Conservation (phyloP, 495 filamentous ascomycete species). For the Halenospora varia region DNA sequence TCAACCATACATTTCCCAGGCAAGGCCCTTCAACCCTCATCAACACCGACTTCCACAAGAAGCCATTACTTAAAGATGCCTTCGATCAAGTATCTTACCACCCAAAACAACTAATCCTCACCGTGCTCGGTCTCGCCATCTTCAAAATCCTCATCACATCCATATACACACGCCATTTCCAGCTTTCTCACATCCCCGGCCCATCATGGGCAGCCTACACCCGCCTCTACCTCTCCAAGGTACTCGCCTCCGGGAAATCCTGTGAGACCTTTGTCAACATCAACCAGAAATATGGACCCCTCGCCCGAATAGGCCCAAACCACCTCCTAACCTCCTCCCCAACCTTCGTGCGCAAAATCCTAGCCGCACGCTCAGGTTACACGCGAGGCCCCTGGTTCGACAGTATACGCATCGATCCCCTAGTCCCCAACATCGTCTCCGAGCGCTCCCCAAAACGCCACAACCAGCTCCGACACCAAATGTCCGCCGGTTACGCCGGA, state of each 20-base stretch:
- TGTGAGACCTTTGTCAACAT: background rate
- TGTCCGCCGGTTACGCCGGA: slow-evolving; percentile 38
- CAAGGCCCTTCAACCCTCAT: no score
- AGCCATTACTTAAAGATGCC: no score
- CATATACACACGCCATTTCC: no score
- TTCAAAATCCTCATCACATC: no score
- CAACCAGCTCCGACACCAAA: slow-evolving; percentile 28
- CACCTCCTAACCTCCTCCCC: slow-evolving; percentile 36
- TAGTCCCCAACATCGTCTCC: slow-evolving; percentile 32
- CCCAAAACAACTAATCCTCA: no score
- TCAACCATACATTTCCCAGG: no score
- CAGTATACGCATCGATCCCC: slow-evolving; percentile 25
- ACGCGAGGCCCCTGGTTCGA: slow-evolving; percentile 29
- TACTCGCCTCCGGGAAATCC: background rate
- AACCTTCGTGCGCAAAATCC: slow-evolving; percentile 28
- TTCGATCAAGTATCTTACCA: no score
- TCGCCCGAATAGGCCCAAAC: slow-evolving; percentile 41
- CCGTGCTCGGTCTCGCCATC: no score
- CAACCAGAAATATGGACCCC: slow-evolving; percentile 15
- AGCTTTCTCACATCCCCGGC: background rate
- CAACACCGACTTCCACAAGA: no score
- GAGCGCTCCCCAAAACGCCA: slow-evolving; percentile 30
- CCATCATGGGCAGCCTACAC: background rate
- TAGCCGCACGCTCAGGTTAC: slow-evolving; percentile 31
- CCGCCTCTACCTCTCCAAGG: background rate